phyloP scores from a whole-genome alignment of 495 filamentous ascomycete genomes.

The Neurospora hispaniola region DNA sequence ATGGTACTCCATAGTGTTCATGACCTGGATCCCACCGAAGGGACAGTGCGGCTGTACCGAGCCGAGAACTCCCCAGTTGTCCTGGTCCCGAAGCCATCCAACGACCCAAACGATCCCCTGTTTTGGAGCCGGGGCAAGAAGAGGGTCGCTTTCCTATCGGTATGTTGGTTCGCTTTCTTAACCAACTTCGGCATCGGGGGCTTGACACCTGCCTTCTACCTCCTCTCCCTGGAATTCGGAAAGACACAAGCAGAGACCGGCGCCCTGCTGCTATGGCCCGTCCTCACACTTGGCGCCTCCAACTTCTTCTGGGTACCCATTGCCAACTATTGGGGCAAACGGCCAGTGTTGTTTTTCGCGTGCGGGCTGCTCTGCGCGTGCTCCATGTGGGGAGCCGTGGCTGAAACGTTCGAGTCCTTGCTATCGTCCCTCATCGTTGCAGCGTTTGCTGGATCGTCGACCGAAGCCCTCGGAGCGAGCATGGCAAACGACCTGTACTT shows the following conservation, averaged over 20 bases:
- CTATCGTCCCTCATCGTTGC: constrained; percentile 26
- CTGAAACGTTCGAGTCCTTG: constrained; percentile 20
- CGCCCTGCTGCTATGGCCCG: constrained; percentile 23
- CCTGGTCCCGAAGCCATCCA: constrained; percentile 23
- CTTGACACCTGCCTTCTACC: constrained; percentile 20
- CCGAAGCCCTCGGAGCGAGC: constrained; percentile 27
- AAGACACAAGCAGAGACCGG: constrained; percentile 17
- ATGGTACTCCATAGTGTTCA: constrained; percentile 23
- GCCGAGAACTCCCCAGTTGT: constrained; percentile 14
- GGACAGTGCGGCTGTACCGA: constrained; percentile 20
- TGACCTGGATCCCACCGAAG: constrained; percentile 22
- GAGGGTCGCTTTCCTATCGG: constrained; percentile 20
- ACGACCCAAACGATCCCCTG: constrained; percentile 27
- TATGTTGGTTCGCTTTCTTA: constrained; percentile 29
- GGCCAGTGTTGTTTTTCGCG: constrained; percentile 39
- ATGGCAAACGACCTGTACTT: constrained; percentile 35
- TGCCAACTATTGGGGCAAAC: constrained; percentile 43
- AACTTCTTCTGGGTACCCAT: constrained; percentile 49
- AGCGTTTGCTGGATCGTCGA: constrained; percentile 28
- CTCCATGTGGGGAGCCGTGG: constrained; percentile 22
- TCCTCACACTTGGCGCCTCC: constrained; percentile 25
- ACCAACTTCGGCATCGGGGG: constrained; percentile 30
- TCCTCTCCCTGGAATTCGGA: constrained; percentile 19
- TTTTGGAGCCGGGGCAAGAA: constrained; percentile 25
- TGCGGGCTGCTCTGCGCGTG: constrained; percentile 24